A percentile compares a stretch with the other conserved stretches of the same genome.
Conservation (phyloP, 768 basidiomycete genomes). For the Chlorophyllum brunneum region DNA sequence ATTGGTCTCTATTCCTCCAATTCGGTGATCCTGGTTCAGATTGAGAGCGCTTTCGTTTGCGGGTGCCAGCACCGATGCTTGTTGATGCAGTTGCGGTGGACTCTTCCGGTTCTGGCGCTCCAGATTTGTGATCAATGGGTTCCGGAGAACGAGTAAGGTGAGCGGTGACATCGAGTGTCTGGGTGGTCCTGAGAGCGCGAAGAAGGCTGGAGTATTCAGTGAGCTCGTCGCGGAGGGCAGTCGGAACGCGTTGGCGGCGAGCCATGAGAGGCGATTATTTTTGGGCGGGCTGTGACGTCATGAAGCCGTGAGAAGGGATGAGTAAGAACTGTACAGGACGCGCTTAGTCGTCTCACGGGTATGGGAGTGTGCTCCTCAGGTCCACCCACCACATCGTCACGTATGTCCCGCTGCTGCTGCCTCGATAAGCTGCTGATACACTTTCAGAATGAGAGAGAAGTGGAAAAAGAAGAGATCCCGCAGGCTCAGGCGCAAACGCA, state of each 20-base stretch:
- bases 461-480: conserved; percentile 96
- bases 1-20: conserved; percentile 40
- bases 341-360: conserved; percentile 13
- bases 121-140: neutral
- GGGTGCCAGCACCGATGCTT: neutral
- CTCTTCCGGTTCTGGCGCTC: neutral
- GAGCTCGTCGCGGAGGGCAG: conserved; percentile 12
- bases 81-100: neutral
- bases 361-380: conserved; percentile 16
- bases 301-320: conserved; percentile 27
- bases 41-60: conserved; percentile 15
- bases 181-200: conserved; percentile 11
- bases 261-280: conserved; percentile 8
- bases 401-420: conserved; percentile 20
- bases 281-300: conserved; percentile 7
- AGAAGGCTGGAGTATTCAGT: conserved; percentile 15
- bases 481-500: conserved; percentile 89
- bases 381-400: conserved; percentile 28
- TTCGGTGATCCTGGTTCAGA: conserved; percentile 19
- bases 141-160: neutral
- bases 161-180: conserved; percentile 9
- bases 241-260: conserved; percentile 2
- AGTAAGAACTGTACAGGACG: conserved; percentile 44
- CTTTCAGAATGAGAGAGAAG: conserved; percentile 84
- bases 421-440: neutral